Conservation (phyloP, 2,329 filamentous ascomycete species). For the Exophiala bonariae region DNA sequence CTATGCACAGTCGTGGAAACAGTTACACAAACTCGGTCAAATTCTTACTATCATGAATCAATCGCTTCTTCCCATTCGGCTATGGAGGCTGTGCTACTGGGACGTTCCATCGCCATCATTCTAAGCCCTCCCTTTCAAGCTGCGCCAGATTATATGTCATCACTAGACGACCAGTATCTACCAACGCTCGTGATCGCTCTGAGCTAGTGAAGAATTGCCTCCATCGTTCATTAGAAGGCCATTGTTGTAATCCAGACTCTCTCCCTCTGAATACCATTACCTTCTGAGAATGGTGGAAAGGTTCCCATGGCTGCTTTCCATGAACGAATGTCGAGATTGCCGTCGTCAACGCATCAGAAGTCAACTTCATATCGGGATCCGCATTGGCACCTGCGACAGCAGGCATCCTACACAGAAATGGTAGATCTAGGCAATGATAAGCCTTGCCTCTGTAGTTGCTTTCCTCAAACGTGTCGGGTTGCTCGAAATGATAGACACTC, state of each 20-base stretch:
- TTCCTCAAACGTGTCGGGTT: conserved; percentile 2
- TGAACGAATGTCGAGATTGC: not conserved
- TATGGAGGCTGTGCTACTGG: not conserved
- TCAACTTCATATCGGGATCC: not conserved
- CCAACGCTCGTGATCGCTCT: conserved; percentile 1
- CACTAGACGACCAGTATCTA: conserved; percentile 7
- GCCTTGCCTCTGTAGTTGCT: conserved; percentile 1
- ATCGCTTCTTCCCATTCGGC: too few relatives aligned
- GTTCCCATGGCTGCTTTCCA: conserved; percentile 5
- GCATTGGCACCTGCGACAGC: conserved; percentile 5
- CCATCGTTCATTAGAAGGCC: not conserved
- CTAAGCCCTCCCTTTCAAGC: too few relatives aligned
- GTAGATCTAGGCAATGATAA: conserved; percentile 8
- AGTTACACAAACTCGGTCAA: too few relatives aligned
- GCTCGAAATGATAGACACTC: conserved; percentile 9
- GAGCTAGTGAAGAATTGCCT: not conserved
- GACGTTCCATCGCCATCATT: too few relatives aligned
- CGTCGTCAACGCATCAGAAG: not conserved
- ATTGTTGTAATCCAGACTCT: not conserved
- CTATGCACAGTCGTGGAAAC: too few relatives aligned
- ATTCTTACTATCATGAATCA: too few relatives aligned
- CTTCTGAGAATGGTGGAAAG: not conserved
- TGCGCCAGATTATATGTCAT: conserved; percentile 4
- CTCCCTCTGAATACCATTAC: conserved; percentile 7
- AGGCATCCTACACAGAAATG: conserved; percentile 1